Percentiles rank a stretch among this genome's conserved stretches.
These are phyloP conservation scores for Microcyclosporella mali DNA, from an alignment of 2,329 filamentous ascomycete species.

Conservation along the genomic window DNA sequence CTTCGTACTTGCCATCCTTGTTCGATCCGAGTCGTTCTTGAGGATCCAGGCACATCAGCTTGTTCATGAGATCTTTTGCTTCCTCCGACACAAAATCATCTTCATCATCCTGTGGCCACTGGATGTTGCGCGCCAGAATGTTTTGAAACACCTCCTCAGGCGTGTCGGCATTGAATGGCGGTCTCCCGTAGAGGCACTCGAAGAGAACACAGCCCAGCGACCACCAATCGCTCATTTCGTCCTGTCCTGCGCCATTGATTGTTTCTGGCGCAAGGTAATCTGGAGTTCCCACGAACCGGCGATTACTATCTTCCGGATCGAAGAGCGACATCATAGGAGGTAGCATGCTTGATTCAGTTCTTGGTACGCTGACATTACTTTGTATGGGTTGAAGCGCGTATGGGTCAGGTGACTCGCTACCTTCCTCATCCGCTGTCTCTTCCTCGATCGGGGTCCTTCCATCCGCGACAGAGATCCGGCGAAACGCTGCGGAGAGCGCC, in stretches of 20 bases:
- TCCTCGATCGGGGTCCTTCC: constrained; percentile 65
- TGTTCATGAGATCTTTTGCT: constrained; percentile 91
- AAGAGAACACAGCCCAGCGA: constrained; percentile 98
- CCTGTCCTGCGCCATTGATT: constrained; percentile 88
- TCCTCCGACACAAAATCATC: constrained; percentile 70
- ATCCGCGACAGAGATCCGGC: constrained; percentile 56
- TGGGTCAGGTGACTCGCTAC: constrained; percentile 64
- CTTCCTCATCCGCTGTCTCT: constrained; percentile 62
- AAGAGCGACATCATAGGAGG: constrained; percentile 91
- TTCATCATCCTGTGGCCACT: constrained; percentile 82
- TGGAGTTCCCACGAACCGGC: constrained; percentile 91
- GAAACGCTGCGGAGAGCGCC: constrained; percentile 71
- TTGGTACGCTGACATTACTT: constrained; percentile 41
- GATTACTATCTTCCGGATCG: constrained; percentile 86
- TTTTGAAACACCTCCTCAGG: constrained; percentile 96
- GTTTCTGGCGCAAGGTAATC: constrained; percentile 97
- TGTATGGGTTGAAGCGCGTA: constrained; percentile 56
- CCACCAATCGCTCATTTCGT: constrained; percentile 99
- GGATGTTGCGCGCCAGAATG: constrained; percentile 80
- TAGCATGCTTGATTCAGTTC: constrained; percentile 64
- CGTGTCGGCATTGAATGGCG: constrained; percentile 84
- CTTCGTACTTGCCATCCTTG: constrained; percentile 70
- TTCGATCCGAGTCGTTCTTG: constrained; percentile 79
- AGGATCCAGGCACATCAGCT: constrained; percentile 78
- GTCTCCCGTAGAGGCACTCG: constrained; percentile 87